Conservation (phyloP, 116 monocot genomes). For the Papilionanthe hybrid region DNA sequence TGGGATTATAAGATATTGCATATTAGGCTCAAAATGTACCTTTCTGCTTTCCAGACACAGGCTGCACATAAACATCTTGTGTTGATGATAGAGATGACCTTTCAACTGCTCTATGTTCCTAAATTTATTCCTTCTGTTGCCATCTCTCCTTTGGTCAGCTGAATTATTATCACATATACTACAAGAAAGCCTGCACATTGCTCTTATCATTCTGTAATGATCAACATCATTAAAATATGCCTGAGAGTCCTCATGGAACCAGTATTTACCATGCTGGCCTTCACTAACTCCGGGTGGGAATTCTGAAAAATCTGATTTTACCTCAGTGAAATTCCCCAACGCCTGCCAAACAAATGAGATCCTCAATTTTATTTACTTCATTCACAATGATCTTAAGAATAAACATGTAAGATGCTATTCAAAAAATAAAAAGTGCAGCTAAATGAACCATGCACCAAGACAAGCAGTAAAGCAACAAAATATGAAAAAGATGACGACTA, state of each 20-base stretch:
- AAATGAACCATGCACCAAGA: not conserved
- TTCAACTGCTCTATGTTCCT: constrained; percentile 84
- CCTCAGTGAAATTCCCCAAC: constrained; percentile 77
- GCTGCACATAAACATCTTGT: constrained; percentile 78
- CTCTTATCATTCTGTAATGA: constrained; percentile 84
- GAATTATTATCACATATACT: constrained; percentile 65
- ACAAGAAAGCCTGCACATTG: constrained; percentile 97
- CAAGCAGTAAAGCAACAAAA: not conserved
- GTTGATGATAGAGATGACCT: constrained; percentile 84
- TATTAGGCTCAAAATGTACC: constrained; percentile 24
- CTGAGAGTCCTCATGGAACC: constrained; percentile 84
- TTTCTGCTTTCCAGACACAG: constrained; percentile 93
- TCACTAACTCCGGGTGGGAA: constrained; percentile 50
- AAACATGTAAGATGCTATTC: not conserved
- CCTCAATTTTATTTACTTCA: not conserved
- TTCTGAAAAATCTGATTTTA: constrained; percentile 66
- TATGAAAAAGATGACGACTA: not conserved
- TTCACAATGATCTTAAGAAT: not conserved
- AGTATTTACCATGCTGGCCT: constrained; percentile 58
- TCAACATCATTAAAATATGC: constrained; percentile 88
- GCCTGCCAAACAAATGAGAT: constrained; percentile 37
- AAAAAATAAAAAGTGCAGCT: not conserved
- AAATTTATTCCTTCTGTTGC: constrained; percentile 54
- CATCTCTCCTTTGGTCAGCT: constrained; percentile 34
- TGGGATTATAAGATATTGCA: not conserved